A percentile compares a stretch with the other conserved stretches of the same genome.
phyloP scores from a whole-genome alignment of 257 asterid species.

The Orobanche coerulescens region DNA sequence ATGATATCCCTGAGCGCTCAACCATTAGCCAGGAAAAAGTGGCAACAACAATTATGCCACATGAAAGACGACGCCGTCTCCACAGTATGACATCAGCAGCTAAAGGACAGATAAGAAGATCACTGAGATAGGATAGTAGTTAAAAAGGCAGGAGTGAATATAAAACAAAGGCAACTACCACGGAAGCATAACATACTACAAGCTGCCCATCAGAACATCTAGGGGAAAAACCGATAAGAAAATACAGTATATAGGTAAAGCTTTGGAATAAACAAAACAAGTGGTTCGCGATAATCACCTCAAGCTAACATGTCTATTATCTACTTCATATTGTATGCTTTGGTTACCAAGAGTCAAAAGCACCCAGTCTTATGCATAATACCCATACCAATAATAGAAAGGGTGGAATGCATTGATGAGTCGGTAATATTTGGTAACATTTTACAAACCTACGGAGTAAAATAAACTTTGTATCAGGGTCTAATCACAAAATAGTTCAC shows the following conservation, averaged over 20 bases:
- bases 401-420: neutral
- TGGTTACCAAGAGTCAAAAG: conserved; percentile 8
- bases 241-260: neutral
- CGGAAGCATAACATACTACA: conserved; percentile 13
- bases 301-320: neutral
- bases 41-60: conserved; percentile 60
- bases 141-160: conserved; percentile 18
- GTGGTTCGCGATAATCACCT: neutral
- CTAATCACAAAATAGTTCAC: neutral
- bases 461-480: neutral
- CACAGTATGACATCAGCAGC: conserved; percentile 87
- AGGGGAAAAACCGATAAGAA: neutral
- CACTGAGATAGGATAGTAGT: conserved; percentile 20
- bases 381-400: conserved; percentile 1
- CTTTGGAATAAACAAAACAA: neutral
- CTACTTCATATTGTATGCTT: neutral
- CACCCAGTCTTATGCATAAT: neutral
- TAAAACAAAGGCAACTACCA: conserved; percentile 16
- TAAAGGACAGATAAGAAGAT: conserved; percentile 28
- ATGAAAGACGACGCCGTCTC: conserved; percentile 62
- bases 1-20: conserved; percentile 79
- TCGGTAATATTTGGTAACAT: neutral
- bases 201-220: conserved; percentile 11
- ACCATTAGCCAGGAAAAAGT: conserved; percentile 76
- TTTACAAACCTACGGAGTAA: neutral